phyloP scores from a whole-genome alignment of 208 protist species.

The Phytomonas sp. region DNA sequence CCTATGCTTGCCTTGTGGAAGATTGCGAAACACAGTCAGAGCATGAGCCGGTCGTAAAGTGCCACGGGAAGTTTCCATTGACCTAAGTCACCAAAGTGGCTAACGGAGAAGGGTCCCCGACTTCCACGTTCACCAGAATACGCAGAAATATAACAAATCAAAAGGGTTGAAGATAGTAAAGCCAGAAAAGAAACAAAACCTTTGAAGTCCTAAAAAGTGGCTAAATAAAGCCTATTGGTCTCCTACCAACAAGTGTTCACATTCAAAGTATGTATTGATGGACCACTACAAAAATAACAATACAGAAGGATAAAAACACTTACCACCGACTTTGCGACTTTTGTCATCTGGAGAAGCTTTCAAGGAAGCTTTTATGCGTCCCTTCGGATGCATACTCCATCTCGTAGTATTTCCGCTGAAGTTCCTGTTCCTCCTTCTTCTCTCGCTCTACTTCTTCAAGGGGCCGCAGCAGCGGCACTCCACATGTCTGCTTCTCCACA shows the following conservation, averaged over 20 bases:
- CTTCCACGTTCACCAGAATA: not conserved
- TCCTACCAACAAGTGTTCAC: not conserved
- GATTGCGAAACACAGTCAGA: constrained; percentile 54
- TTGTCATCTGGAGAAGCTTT: not conserved
- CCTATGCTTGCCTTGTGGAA: constrained; percentile 57
- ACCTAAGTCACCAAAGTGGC: constrained; percentile 34
- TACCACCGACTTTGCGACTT: not conserved
- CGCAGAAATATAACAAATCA: not conserved
- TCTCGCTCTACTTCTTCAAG: constrained; percentile 36
- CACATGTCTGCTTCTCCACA: constrained; percentile 75
- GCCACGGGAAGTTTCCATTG: constrained; percentile 44
- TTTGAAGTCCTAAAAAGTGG: not conserved
- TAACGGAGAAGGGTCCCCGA: not conserved
- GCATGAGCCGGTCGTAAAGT: constrained; percentile 79
- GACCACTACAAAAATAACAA: not conserved
- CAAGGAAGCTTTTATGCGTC: not conserved
- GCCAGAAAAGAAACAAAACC: not conserved
- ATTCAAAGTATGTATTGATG: not conserved
- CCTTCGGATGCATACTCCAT: not conserved
- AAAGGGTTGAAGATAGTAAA: not conserved
- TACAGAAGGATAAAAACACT: not conserved
- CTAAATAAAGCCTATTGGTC: not conserved
- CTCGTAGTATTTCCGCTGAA: constrained; percentile 8
- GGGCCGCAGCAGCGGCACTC: constrained; percentile 48
- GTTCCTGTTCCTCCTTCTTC: constrained; percentile 13